phyloP scores from a whole-genome alignment of 345 rosid genomes.

The Rhizophora apiculata region DNA sequence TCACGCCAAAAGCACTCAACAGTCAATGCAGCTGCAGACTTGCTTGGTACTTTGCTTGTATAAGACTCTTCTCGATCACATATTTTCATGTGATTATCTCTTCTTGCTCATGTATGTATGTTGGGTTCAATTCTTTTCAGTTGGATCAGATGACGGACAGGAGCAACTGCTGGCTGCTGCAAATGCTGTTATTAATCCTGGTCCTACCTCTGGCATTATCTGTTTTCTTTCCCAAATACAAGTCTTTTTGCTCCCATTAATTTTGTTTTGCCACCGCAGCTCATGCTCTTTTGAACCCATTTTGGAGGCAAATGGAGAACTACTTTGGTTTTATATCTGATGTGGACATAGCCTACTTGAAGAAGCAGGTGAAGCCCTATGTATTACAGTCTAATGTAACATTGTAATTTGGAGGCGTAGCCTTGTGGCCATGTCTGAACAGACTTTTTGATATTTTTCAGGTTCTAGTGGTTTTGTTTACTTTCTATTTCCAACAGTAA shows the following conservation, averaged over 20 bases:
- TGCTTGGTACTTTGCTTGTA: conserved; percentile 59
- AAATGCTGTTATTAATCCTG: conserved; percentile 61
- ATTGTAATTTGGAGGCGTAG: neutral
- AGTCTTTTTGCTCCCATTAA: conserved; percentile 21
- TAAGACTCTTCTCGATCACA: conserved; percentile 9
- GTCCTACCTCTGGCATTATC: conserved; percentile 30
- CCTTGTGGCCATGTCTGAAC: neutral
- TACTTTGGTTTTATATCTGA: conserved; percentile 68
- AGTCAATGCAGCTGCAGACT: conserved; percentile 54
- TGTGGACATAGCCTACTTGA: conserved; percentile 55
- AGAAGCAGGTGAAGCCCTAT: conserved; percentile 54
- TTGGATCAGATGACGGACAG: conserved; percentile 74
- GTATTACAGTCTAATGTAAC: neutral
- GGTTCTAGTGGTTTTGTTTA: neutral
- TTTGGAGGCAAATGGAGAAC: conserved; percentile 87
- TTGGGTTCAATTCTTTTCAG: conserved; percentile 40
- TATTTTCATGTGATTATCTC: conserved; percentile 5
- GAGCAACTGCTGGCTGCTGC: conserved; percentile 86
- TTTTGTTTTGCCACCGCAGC: conserved; percentile 49
- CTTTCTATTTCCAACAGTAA: neutral
- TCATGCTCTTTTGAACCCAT: conserved; percentile 44
- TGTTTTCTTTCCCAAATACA: conserved; percentile 15
- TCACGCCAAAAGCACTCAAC: conserved; percentile 62
- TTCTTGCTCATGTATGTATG: conserved; percentile 21
- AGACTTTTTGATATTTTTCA: neutral